Conservation (phyloP, 2,329 filamentous ascomycete genomes). For the Verticillium isaacii region DNA sequence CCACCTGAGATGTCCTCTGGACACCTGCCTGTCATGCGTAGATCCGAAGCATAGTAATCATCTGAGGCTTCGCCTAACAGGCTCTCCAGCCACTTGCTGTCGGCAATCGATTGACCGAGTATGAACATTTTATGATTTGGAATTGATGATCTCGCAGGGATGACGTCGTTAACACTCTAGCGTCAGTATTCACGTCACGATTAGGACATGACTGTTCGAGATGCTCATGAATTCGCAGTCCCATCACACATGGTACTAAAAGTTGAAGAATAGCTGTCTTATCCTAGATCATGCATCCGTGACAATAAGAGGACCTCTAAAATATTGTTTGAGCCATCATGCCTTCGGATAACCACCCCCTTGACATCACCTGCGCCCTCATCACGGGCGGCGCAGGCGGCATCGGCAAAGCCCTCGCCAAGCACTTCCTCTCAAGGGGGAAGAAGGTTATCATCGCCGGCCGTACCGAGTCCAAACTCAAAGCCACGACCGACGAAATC, state of each 20-base stretch:
- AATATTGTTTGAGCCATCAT: background rate
- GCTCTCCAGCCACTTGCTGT: no score
- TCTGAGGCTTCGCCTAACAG: no score
- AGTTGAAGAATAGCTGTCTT: background rate
- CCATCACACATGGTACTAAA: no score
- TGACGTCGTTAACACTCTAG: background rate
- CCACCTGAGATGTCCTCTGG: no score
- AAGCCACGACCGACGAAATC: constrained; percentile 35
- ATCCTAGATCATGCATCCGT: background rate
- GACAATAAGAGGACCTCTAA: background rate
- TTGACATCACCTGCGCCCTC: constrained; percentile 38
- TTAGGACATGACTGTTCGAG: background rate
- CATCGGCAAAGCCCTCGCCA: constrained; percentile 43
- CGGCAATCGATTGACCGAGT: no score
- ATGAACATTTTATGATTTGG: background rate
- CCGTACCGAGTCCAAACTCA: constrained; percentile 49
- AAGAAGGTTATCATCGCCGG: constrained; percentile 49
- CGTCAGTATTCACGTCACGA: background rate
- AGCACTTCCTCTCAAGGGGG: constrained; percentile 37
- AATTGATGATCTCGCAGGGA: background rate
- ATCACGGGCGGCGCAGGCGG: constrained; percentile 47
- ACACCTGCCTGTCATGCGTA: no score
- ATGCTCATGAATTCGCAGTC: background rate
- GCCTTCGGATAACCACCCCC: constrained; percentile 1
- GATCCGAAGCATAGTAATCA: no score